These are phyloP conservation scores for Lichtheimia corymbifera DNA, from an alignment of 371 early-diverging fungal species.

Conservation along the genomic window DNA sequence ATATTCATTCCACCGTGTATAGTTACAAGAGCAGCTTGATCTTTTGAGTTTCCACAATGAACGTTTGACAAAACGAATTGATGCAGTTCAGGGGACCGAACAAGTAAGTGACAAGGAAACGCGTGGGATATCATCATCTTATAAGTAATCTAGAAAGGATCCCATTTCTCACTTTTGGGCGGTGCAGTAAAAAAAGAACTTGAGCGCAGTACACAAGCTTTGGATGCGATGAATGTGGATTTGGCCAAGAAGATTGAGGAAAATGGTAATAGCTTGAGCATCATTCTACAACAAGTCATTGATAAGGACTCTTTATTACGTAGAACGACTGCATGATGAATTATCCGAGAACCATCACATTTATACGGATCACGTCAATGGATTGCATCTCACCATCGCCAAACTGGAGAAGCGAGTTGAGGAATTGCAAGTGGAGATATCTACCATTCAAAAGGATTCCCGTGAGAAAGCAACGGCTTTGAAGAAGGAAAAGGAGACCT, in stretches of 20 bases:
- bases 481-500: constrained; percentile 24
- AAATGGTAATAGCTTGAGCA: constrained; percentile 45
- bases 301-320: neutral
- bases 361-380: constrained; percentile 55
- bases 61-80: constrained; percentile 66
- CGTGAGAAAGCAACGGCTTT: constrained; percentile 23
- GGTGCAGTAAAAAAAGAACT: constrained; percentile 65
- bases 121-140: neutral
- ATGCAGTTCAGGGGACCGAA: constrained; percentile 57
- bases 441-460: constrained; percentile 27
- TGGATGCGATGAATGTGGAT: constrained; percentile 57
- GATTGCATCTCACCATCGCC: constrained; percentile 52
- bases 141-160: constrained; percentile 33
- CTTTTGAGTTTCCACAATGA: constrained; percentile 67
- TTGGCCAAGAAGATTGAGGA: constrained; percentile 61
- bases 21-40: constrained; percentile 64
- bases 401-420: constrained; percentile 56
- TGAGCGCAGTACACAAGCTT: constrained; percentile 53
- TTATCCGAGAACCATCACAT: constrained; percentile 53
- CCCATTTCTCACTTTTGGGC: constrained; percentile 52
- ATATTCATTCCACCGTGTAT: constrained; percentile 1
- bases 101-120: constrained; percentile 15
- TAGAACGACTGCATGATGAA: constrained; percentile 54
- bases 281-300: too few species aligned
- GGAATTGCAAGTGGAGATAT: constrained; percentile 50